A percentile compares a stretch with the other conserved stretches of the same genome.
Conservation (phyloP, 805 yeast genomes). For the Scheffersomyces lignosus region DNA sequence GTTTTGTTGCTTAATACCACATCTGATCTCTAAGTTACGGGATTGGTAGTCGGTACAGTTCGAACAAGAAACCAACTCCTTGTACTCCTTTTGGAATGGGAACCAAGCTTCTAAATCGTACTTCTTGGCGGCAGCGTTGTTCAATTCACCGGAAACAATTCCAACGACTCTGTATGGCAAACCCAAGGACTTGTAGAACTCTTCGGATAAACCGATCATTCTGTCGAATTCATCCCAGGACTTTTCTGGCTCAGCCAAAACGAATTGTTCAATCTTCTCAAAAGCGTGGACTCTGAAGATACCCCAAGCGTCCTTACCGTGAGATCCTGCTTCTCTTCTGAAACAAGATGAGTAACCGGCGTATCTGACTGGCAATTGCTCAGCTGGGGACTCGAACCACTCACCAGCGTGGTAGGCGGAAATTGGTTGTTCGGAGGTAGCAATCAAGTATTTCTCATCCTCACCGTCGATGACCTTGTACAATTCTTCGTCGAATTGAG, state of each 20-base stretch:
- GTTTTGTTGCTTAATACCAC: slow-evolving; percentile 94
- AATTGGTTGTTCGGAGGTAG: slow-evolving; percentile 98
- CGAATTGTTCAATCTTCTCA: slow-evolving; percentile 97
- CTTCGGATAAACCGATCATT: slow-evolving; percentile 90
- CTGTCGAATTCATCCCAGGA: slow-evolving; percentile 97
- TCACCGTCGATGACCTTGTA: slow-evolving; percentile 96
- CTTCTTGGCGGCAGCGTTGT: slow-evolving; percentile 98
- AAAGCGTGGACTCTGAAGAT: slow-evolving; percentile 98
- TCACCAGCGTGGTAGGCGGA: slow-evolving; percentile 96
- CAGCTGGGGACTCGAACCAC: slow-evolving; percentile 97
- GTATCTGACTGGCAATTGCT: slow-evolving; percentile 93
- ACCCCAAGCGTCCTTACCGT: slow-evolving; percentile 99
- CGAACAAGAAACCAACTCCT: slow-evolving; percentile 97
- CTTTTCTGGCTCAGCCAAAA: slow-evolving; percentile 94
- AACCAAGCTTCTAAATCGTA: slow-evolving; percentile 99
- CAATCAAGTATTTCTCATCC: slow-evolving; percentile 96
- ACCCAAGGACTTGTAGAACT: slow-evolving; percentile 86
- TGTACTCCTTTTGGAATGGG: slow-evolving; percentile 98
- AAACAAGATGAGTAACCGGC: slow-evolving; percentile 99
- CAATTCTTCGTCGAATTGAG: slow-evolving; percentile 96
- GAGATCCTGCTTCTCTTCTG: slow-evolving; percentile 99
- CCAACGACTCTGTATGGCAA: slow-evolving; percentile 97
- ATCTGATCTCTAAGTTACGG: slow-evolving; percentile 96
- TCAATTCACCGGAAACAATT: slow-evolving; percentile 96
- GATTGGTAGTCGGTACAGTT: slow-evolving; percentile 99